These are phyloP conservation scores for Trematosphaeria pertusa DNA, from an alignment of 2,329 filamentous ascomycete species.

Conservation along the genomic window DNA sequence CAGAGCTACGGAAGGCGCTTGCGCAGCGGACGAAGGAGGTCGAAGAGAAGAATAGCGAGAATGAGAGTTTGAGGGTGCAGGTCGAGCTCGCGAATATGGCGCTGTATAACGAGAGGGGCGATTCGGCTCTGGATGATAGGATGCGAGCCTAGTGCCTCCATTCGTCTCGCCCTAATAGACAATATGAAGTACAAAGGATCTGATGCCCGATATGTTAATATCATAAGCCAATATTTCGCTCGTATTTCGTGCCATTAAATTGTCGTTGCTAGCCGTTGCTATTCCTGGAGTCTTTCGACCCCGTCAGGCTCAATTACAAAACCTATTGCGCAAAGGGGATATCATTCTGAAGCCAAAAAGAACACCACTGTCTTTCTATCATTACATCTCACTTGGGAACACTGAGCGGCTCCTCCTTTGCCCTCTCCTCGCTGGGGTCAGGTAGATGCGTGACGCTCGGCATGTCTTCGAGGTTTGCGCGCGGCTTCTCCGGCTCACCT, in stretches of 20 bases:
- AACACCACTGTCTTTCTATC: background rate
- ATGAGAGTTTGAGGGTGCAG: constrained; percentile 33
- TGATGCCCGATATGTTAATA: too few relatives aligned
- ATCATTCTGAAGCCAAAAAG: constrained; percentile 16
- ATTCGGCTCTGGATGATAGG: background rate
- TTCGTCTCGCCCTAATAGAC: too few relatives aligned
- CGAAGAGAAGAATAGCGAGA: constrained; percentile 34
- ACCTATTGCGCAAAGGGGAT: too few relatives aligned
- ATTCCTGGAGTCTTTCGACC: too few relatives aligned
- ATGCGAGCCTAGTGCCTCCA: too few relatives aligned
- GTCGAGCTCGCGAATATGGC: constrained; percentile 37
- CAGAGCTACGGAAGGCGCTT: constrained; percentile 26
- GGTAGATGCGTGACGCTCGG: constrained; percentile 47
- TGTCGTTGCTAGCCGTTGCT: too few relatives aligned
- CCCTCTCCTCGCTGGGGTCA: constrained; percentile 33
- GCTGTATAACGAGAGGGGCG: constrained; percentile 21
- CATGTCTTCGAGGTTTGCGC: constrained; percentile 39
- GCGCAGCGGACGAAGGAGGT: constrained; percentile 30
- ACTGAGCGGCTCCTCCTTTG: background rate
- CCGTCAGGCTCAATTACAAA: too few relatives aligned
- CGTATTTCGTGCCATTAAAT: too few relatives aligned
- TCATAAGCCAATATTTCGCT: too few relatives aligned
- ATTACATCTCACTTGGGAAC: too few relatives aligned
- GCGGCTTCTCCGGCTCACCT: constrained; percentile 20
- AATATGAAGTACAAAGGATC: too few relatives aligned